These are phyloP conservation scores for Cryphonectria radicalis DNA, from an alignment of 2,329 filamentous ascomycete species.

Conservation along the genomic window DNA sequence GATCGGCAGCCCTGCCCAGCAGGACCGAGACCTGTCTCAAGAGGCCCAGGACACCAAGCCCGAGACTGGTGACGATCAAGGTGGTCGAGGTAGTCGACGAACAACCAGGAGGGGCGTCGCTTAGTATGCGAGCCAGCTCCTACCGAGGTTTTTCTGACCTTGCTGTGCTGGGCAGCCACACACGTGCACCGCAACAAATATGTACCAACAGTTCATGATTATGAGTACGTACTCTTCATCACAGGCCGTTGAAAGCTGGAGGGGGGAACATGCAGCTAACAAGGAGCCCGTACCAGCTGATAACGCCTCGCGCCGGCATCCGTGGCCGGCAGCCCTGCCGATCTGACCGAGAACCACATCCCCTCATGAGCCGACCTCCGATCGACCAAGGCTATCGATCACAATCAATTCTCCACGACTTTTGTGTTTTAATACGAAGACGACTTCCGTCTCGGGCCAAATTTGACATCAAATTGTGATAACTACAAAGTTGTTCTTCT, in stretches of 20 bases:
- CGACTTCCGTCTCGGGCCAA: not conserved
- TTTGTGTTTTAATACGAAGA: not conserved
- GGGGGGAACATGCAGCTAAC: not conserved
- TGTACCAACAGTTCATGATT: not conserved
- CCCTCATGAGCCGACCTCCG: not conserved
- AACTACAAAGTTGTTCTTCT: not conserved
- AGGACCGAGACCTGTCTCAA: not conserved
- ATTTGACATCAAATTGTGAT: not conserved
- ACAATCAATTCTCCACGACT: not conserved
- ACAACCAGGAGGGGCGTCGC: not conserved
- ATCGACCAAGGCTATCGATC: not conserved
- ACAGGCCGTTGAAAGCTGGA: not conserved
- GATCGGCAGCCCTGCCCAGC: not conserved
- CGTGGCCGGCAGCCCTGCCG: not conserved
- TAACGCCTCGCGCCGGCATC: constrained; percentile 7
- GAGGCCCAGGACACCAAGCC: not conserved
- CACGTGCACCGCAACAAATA: not conserved
- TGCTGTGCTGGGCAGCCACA: not conserved
- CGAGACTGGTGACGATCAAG: not conserved
- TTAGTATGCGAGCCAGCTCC: constrained; percentile 12
- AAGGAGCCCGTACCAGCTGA: not conserved
- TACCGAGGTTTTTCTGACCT: not conserved
- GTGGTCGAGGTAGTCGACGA: not conserved
- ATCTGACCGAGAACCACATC: not conserved
- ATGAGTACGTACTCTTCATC: constrained; percentile 1